phyloP scores from a whole-genome alignment of 371 early-diverging fungal genomes.

The Mortierella sp. region DNA sequence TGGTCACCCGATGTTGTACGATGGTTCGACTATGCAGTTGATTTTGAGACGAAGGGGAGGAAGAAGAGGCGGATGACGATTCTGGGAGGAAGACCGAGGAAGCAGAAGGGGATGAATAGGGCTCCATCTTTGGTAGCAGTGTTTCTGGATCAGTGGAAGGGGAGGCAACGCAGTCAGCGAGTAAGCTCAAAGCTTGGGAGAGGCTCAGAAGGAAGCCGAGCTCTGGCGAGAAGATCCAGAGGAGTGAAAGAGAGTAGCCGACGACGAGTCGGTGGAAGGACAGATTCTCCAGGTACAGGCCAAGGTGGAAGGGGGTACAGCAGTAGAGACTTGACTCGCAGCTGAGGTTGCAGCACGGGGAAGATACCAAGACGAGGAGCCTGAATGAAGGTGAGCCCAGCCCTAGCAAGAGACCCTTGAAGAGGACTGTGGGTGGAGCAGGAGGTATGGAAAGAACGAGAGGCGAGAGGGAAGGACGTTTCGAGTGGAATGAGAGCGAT shows the following conservation, averaged over 20 bases:
- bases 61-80: constrained; percentile 4
- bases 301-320: constrained; percentile 3
- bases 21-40: constrained; percentile 2
- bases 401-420: constrained; percentile 4
- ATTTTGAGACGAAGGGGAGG: constrained; percentile 4
- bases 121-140: constrained; percentile 8
- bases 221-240: constrained; percentile 30
- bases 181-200: constrained; percentile 30
- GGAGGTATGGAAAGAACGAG: not conserved
- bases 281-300: constrained; percentile 9
- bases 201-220: constrained; percentile 29
- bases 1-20: not conserved
- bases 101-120: constrained; percentile 3
- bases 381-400: constrained; percentile 11
- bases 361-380: constrained; percentile 7
- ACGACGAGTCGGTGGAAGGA: constrained; percentile 31
- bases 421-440: constrained; percentile 6
- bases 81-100: constrained; percentile 3
- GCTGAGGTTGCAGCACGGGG: not conserved
- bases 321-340: not conserved
- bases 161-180: constrained; percentile 3
- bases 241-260: constrained; percentile 36
- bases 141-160: constrained; percentile 5
- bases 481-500: not conserved
- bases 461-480: not conserved